phyloP scores from a whole-genome alignment of 1,284 basidiomycete genomes.

The Hemileia vastatrix region DNA sequence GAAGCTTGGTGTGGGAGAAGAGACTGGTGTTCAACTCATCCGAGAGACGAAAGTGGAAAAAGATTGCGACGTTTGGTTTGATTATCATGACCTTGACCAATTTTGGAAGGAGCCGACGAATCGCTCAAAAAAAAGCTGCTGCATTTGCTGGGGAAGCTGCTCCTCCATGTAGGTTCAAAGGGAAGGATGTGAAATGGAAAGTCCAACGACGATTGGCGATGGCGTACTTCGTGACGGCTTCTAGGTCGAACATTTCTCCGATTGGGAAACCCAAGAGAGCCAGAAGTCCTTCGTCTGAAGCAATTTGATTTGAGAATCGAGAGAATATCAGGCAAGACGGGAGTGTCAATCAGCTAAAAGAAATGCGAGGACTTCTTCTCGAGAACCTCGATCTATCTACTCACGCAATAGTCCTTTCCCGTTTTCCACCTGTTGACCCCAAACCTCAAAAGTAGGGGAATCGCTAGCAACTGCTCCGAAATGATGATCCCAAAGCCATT shows the following conservation, averaged over 20 bases:
- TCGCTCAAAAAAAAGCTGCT: no score
- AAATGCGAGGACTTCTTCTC: no score
- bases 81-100: no score
- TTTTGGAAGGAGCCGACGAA: no score
- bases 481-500: constrained; percentile 48
- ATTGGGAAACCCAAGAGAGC: constrained; percentile 46
- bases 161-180: constrained; percentile 46
- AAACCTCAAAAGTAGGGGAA: constrained; percentile 32
- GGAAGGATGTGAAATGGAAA: constrained; percentile 47
- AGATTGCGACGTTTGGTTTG: no score
- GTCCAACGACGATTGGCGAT: constrained; percentile 40
- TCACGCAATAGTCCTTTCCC: not conserved
- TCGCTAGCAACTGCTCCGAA: constrained; percentile 46
- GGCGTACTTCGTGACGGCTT: constrained; percentile 42
- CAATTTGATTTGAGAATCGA: not conserved
- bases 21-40: no score
- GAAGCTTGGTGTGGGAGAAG: no score
- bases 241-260: constrained; percentile 48
- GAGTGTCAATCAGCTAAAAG: no score
- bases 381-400: not conserved
- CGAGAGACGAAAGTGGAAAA: no score
- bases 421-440: constrained; percentile 3
- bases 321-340: not conserved
- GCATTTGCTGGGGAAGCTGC: constrained; percentile 48
- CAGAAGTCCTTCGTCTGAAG: constrained; percentile 38